Evolutionary conservation across 352 stramenopile species (phyloP).

Genomic region (Elongisporangium undulatum): DNA sequence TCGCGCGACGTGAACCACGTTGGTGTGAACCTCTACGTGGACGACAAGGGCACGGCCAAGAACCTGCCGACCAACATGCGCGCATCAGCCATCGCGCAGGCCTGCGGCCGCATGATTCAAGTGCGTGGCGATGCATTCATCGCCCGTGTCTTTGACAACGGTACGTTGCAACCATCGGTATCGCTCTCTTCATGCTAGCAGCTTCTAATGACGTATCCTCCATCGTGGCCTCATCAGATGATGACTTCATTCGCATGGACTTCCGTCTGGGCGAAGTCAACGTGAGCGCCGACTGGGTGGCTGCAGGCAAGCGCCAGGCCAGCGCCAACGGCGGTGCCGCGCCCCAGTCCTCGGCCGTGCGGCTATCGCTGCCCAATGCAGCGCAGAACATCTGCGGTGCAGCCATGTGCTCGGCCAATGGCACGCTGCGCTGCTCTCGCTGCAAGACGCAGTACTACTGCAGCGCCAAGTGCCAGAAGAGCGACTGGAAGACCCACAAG

Average conservation of each 20-base stretch:
- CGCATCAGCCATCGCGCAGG: constrained; percentile 75
- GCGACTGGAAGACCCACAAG: constrained; percentile 85
- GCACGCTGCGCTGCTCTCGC: constrained; percentile 68
- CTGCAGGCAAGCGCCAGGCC: constrained; percentile 54
- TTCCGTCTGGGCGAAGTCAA: constrained; percentile 69
- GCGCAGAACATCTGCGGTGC: constrained; percentile 59
- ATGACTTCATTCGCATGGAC: constrained; percentile 80
- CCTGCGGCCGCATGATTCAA: constrained; percentile 78
- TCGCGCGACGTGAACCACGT: constrained; percentile 60
- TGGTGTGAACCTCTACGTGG: constrained; percentile 88
- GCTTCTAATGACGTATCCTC: background rate
- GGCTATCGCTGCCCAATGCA: constrained; percentile 18
- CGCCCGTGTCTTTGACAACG: constrained; percentile 84
- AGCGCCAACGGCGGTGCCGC: constrained; percentile 16
- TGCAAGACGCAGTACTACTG: constrained; percentile 87
- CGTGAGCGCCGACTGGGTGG: constrained; percentile 63
- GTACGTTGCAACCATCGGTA: constrained; percentile 16
- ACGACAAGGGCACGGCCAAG: constrained; percentile 88
- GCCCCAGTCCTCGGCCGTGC: constrained; percentile 20
- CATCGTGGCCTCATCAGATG: constrained; percentile 27
- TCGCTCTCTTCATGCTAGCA: constrained; percentile 1
- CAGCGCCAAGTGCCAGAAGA: constrained; percentile 75
- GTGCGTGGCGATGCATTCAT: constrained; percentile 87
- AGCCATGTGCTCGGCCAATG: constrained; percentile 64
- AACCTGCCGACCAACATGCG: constrained; percentile 70